Conservation (phyloP, 768 basidiomycete genomes). For the Sarcodon aspratus region DNA sequence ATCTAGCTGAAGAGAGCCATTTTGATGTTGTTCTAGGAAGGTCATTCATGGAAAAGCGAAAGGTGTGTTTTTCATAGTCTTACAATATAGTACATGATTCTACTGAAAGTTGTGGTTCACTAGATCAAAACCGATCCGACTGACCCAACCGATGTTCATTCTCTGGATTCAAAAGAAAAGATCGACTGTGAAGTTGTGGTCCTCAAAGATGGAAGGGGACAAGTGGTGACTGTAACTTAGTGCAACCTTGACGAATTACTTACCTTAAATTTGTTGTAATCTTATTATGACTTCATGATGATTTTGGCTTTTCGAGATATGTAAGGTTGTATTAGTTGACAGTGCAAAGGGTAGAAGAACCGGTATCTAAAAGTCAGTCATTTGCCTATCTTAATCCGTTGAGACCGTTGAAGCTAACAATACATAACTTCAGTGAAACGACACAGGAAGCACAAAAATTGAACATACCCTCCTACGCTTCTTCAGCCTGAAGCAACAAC, state of each 20-base stretch:
- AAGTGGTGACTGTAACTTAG: constrained; percentile 81
- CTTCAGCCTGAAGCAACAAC: constrained; percentile 47
- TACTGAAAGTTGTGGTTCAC: constrained; percentile 30
- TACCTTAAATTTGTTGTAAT: too few species aligned
- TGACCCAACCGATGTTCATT: constrained; percentile 85
- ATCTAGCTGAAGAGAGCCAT: constrained; percentile 88
- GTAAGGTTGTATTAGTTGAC: too few species aligned
- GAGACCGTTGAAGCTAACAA: constrained; percentile 8
- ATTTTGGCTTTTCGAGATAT: too few species aligned
- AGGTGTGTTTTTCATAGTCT: constrained; percentile 29
- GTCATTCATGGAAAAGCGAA: constrained; percentile 62
- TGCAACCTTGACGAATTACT: background rate
- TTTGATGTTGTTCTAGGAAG: constrained; percentile 93
- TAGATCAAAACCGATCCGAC: constrained; percentile 72
- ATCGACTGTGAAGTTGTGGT: constrained; percentile 89
- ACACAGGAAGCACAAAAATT: background rate
- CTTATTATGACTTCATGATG: too few species aligned
- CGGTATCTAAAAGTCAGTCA: background rate
- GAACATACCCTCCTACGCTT: constrained; percentile 75
- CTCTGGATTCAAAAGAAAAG: constrained; percentile 86
- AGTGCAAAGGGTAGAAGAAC: too few species aligned
- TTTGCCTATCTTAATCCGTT: constrained; percentile 11
- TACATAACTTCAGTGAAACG: background rate
- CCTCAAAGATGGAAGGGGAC: constrained; percentile 81
- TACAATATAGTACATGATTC: constrained; percentile 31